Percentiles rank a stretch among this genome's conserved stretches.
These are phyloP conservation scores for Santalum album DNA, from an alignment of 164 flowering plant species.

Conservation along the genomic window DNA sequence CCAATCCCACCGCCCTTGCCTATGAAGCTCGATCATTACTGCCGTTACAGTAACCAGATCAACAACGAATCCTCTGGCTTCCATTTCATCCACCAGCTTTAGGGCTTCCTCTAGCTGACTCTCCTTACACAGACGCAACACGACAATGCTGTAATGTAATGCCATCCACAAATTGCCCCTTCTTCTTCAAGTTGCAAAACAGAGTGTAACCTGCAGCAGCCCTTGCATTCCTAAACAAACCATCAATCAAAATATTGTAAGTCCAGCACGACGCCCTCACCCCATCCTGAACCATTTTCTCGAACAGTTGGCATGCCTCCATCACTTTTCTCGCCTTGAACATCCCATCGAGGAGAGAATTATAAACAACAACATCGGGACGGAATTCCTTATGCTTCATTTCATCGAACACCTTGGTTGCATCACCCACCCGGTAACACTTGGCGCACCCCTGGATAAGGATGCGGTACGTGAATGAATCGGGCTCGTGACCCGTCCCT, in stretches of 20 bases:
- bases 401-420: constrained; percentile 54
- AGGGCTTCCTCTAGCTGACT: constrained; percentile 59
- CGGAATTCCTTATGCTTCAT: constrained; percentile 64
- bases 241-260: constrained; percentile 79
- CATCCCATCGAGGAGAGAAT: constrained; percentile 75
- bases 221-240: constrained; percentile 74
- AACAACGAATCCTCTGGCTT: constrained; percentile 67
- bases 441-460: constrained; percentile 74
- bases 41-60: constrained; percentile 76
- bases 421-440: constrained; percentile 56
- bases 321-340: constrained; percentile 59
- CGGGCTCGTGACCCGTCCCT: constrained; percentile 77
- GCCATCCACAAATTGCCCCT: constrained; percentile 78
- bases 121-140: constrained; percentile 58
- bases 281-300: constrained; percentile 77
- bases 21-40: constrained; percentile 60
- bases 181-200: constrained; percentile 81
- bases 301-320: constrained; percentile 84
- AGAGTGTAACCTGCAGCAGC: constrained; percentile 65
- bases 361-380: constrained; percentile 58
- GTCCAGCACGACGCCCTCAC: constrained; percentile 72
- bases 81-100: constrained; percentile 80
- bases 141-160: constrained; percentile 73
- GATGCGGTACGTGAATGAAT: constrained; percentile 56
- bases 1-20: constrained; percentile 67